These are phyloP conservation scores for Penicillium diatomitis DNA, from an alignment of 495 filamentous ascomycete genomes.

Conservation along the genomic window DNA sequence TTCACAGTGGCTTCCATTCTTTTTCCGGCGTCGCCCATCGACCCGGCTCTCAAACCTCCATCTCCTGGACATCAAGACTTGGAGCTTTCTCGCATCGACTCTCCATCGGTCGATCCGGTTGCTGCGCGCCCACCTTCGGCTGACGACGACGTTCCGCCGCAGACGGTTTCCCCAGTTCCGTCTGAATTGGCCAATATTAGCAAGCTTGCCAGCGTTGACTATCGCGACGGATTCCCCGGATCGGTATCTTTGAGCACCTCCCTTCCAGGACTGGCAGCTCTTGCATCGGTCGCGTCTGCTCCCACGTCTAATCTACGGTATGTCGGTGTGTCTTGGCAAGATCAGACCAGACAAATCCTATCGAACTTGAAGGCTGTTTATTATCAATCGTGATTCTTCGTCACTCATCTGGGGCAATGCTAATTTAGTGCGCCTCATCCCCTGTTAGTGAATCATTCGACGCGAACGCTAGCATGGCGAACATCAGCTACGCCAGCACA, in stretches of 20 bases:
- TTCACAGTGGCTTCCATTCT: constrained; percentile 43
- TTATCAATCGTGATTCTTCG: too few species aligned
- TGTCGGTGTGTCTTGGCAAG: constrained; percentile 11
- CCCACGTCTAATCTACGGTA: constrained; percentile 62
- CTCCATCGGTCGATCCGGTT: constrained; percentile 10
- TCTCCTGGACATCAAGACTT: constrained; percentile 34
- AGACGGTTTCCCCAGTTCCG: constrained; percentile 8
- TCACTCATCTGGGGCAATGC: too few species aligned
- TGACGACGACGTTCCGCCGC: constrained; percentile 5
- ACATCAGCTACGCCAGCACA: constrained; percentile 52
- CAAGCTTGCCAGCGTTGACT: constrained; percentile 11
- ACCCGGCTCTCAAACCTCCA: constrained; percentile 39
- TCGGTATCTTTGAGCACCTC: constrained; percentile 18
- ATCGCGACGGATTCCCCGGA: constrained; percentile 10
- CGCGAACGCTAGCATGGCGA: constrained; percentile 44
- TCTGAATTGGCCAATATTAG: constrained; percentile 16
- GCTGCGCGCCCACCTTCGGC: constrained; percentile 15
- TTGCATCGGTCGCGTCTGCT: constrained; percentile 53
- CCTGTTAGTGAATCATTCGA: constrained; percentile 38
- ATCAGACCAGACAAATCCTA: too few species aligned
- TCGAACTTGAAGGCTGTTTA: too few species aligned
- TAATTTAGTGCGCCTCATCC: too few species aligned
- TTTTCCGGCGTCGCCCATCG: constrained; percentile 50
- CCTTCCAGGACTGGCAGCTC: constrained; percentile 37
- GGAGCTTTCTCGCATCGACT: constrained; percentile 27